Base-by-base conservation (phyloP, 768 basidiomycete species). In the Xerocomellus amylosporus region DNA sequence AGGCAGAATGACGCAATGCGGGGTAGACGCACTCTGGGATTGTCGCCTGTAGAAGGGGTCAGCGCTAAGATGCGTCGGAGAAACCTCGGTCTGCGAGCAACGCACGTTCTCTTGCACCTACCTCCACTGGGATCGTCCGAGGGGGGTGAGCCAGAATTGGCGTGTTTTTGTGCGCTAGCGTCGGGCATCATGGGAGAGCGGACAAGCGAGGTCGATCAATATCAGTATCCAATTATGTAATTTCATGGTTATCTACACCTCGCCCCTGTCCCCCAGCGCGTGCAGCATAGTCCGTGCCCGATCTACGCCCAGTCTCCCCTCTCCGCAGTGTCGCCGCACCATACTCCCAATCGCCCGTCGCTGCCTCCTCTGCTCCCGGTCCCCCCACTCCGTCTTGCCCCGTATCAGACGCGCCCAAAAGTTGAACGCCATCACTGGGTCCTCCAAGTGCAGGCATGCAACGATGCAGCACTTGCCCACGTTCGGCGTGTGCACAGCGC, bases 101-200 rank as follows among this genome's bases (percentile, higher is more conserved):
- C 87, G 73, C 74, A 88, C 87, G 88, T 89, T 83, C 86, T 80
- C 78, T 88, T 88, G 75, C 77, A 79, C 76, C 84, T 87, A 76
- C 78, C 81, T 69, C 5, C 13, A 14, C 5, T 34, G 14, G 9
- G 30, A 10, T 30, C 30, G 30, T 34, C 33, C 14, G 5, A 33
- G 33, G 72, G 79, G 58, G 82, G 81, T 63, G 83, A 79, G 72
- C 79, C 74, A 63, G 83, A 84, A 70, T 72, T 77, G 51, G 65
- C 73, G 74, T 83, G 83, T 78, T 85, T 85, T 78, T 86, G 85
- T 66, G 80, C 74, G 65, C 85, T 81, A 58, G 81, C 77, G 63
- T 77, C 79, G 71, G 87, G 83, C 24, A 24, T 1, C 87, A 88
- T 88, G 67, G 33, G 31, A 13, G 33, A 33, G 33, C 14, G 33